Evolutionary conservation across 2,329 filamentous ascomycete genomes (phyloP).

Genomic region (Diplodia intermedia): DNA sequence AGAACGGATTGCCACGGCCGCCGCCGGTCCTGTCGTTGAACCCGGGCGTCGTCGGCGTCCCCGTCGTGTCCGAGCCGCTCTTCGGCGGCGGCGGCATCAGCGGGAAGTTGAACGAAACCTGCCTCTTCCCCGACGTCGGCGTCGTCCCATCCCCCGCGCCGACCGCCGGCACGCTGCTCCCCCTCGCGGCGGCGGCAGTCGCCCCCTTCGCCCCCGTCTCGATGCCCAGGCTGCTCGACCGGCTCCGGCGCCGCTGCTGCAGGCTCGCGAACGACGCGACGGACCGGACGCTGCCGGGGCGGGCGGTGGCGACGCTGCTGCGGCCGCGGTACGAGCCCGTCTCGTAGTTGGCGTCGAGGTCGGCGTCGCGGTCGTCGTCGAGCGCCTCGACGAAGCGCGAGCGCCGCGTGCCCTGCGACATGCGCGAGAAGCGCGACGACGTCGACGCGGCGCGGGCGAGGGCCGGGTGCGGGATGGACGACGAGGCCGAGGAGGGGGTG

Average conservation of each 20-base stretch:
- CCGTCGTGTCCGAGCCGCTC: constrained; percentile 11
- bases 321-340: constrained; percentile 5
- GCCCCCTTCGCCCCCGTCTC: background rate
- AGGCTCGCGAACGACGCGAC: background rate
- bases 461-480: background rate
- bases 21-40: constrained; percentile 8
- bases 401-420: constrained; percentile 22
- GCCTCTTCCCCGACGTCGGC: constrained; percentile 2
- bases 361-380: constrained; percentile 9
- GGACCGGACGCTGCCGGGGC: background rate
- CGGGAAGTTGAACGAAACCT: constrained; percentile 24
- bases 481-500: background rate
- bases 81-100: constrained; percentile 1
- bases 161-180: background rate
- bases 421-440: constrained; percentile 20
- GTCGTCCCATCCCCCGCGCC: background rate
- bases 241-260: constrained; percentile 7
- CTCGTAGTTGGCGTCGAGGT: constrained; percentile 7
- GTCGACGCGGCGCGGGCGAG: constrained; percentile 13
- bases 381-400: constrained; percentile 30
- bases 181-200: background rate
- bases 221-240: constrained; percentile 18
- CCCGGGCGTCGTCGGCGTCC: constrained; percentile 9
- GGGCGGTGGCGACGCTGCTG: background rate
- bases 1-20: background rate